Evolutionary conservation across 2,329 filamentous ascomycete genomes (phyloP).

Genomic region (Huntiella abstrusa): DNA sequence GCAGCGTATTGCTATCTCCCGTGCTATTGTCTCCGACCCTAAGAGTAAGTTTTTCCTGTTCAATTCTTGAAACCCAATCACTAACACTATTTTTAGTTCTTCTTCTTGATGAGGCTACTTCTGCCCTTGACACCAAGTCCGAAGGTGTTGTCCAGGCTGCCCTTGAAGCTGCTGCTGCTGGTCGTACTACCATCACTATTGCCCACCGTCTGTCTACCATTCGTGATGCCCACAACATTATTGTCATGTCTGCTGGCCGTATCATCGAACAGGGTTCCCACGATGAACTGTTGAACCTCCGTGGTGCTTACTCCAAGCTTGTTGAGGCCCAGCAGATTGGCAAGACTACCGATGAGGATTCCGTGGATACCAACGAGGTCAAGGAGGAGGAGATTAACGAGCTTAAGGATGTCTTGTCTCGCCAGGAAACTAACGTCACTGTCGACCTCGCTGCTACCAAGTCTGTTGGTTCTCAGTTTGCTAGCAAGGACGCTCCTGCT

Average conservation of each 20-base stretch:
- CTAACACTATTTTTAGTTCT: constrained; percentile 36
- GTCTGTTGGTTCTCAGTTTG: constrained; percentile 48
- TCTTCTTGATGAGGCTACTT: constrained; percentile 86
- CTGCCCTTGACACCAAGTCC: constrained; percentile 80
- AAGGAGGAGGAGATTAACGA: constrained; percentile 22
- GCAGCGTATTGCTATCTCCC: constrained; percentile 86
- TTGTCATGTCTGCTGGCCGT: constrained; percentile 70
- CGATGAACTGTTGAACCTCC: constrained; percentile 50
- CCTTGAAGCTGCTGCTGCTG: constrained; percentile 65
- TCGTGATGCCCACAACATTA: constrained; percentile 84
- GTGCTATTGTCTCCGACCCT: constrained; percentile 77
- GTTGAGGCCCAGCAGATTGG: constrained; percentile 78
- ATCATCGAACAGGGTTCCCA: constrained; percentile 90
- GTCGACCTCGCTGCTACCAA: constrained; percentile 35
- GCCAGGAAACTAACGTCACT: constrained; percentile 37
- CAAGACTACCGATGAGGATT: constrained; percentile 19
- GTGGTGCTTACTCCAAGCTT: constrained; percentile 63
- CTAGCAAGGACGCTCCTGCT: constrained; percentile 23
- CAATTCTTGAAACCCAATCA: not conserved
- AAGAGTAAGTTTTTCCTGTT: constrained; percentile 31
- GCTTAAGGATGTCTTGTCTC: constrained; percentile 20
- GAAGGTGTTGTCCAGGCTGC: constrained; percentile 90
- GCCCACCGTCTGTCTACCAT: constrained; percentile 92
- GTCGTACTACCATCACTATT: constrained; percentile 88
- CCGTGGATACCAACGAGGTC: constrained; percentile 21